phyloP scores from a whole-genome alignment of 1,284 basidiomycete species.

The Malassezia caprae region DNA sequence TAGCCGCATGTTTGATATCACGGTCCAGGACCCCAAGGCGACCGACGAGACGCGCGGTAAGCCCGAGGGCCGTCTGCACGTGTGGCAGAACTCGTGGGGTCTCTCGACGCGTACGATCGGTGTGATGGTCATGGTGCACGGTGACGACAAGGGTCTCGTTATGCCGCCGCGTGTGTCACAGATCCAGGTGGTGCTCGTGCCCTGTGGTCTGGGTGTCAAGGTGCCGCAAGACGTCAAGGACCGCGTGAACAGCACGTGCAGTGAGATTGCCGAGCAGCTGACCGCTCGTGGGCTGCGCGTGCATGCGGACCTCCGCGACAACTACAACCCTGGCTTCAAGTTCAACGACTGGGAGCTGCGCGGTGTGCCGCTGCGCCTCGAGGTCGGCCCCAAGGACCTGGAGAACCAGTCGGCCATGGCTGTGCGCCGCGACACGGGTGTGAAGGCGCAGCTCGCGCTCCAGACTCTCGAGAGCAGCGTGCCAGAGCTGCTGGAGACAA shows the following conservation, averaged over 20 bases:
- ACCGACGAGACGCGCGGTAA: slow-evolving; percentile 38
- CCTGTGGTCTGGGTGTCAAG: slow-evolving; percentile 68
- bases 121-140: slow-evolving; percentile 99
- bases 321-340: slow-evolving; percentile 95
- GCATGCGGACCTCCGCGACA: slow-evolving; percentile 82
- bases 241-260: slow-evolving; percentile 62
- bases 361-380: slow-evolving; percentile 89
- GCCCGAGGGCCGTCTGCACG: slow-evolving; percentile 58
- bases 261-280: slow-evolving; percentile 55
- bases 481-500: slow-evolving; percentile 62
- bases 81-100: slow-evolving; percentile 99
- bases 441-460: slow-evolving; percentile 26
- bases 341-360: slow-evolving; percentile 93
- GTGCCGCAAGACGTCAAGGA: slow-evolving; percentile 53
- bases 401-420: slow-evolving; percentile 69
- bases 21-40: slow-evolving; percentile 66
- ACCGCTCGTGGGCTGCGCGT: slow-evolving; percentile 64
- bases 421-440: slow-evolving; percentile 76
- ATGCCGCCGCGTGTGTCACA: slow-evolving; percentile 89
- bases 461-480: slow-evolving; percentile 21
- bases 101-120: slow-evolving; percentile 90
- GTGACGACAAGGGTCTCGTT: slow-evolving; percentile 92
- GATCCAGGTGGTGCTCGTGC: slow-evolving; percentile 81
- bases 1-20: slow-evolving; percentile 96
- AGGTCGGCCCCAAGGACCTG: slow-evolving; percentile 89